Percentiles rank a stretch among this genome's conserved stretches.
phyloP scores from a whole-genome alignment of 495 filamentous ascomycete genomes.

The Tricharina praecox region DNA sequence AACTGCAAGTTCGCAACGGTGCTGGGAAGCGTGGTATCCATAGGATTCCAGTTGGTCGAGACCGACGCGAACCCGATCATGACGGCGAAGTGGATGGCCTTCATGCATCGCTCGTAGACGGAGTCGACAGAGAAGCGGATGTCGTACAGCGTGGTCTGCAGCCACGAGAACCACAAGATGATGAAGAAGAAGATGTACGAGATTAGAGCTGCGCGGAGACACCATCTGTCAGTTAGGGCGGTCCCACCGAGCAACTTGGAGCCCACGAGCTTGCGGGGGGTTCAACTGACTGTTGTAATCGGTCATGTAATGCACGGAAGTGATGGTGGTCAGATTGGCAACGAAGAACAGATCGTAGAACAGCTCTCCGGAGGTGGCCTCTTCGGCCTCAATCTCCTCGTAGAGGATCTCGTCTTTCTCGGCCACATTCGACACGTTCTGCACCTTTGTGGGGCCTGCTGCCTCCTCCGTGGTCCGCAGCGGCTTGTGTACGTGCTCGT shows the following conservation, averaged over 20 bases:
- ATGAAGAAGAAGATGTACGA: slow-evolving; percentile 42
- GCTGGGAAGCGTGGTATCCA: slow-evolving; percentile 28
- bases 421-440: not conserved
- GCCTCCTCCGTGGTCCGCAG: too few relatives aligned
- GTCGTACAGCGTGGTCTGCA: slow-evolving; percentile 50
- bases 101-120: slow-evolving; percentile 46
- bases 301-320: slow-evolving; percentile 37
- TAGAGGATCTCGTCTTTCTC: not conserved
- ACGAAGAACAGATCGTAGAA: slow-evolving; percentile 51
- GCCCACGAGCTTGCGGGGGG: too few relatives aligned
- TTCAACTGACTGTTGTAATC: slow-evolving; percentile 15
- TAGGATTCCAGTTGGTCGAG: slow-evolving; percentile 28
- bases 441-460: too few relatives aligned
- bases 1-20: slow-evolving; percentile 34
- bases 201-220: slow-evolving; percentile 19
- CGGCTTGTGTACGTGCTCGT: slow-evolving; percentile 7
- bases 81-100: slow-evolving; percentile 43
- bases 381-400: slow-evolving; percentile 11
- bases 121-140: slow-evolving; percentile 50
- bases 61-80: slow-evolving; percentile 51
- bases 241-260: too few relatives aligned
- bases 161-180: slow-evolving; percentile 58
- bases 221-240: too few relatives aligned
- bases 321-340: slow-evolving; percentile 45
- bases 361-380: slow-evolving; percentile 34